Base-by-base conservation (phyloP, 208 protist species). In the Naegleria lovaniensis region DNA sequence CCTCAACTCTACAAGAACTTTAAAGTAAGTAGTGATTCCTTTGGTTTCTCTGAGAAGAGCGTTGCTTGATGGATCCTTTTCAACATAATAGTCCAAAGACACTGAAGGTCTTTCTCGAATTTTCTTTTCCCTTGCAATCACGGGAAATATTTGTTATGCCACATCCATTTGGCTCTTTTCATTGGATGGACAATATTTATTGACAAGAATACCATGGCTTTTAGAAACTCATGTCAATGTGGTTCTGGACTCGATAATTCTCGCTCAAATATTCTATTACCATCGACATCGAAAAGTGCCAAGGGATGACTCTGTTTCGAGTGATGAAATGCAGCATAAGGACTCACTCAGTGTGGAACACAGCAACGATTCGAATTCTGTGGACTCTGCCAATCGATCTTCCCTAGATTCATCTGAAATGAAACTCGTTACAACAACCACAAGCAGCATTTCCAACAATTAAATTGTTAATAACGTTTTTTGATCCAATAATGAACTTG, bases 1-100 rank as follows among this genome's bases (percentile, higher is more conserved):
- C 86, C 86, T 89, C 86, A 89, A 89, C 59, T 89, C 29, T 33
- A 43, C 36, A 89, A 89, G 22, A 89, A 89, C 15, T 89, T 76
- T n/a, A 40, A 89, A 22, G 75, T 48, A 89, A 48, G 43, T 48
- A 48, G 43, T 48, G 43, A 9, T n/a, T n/a, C n/a, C n/a, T n/a
- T n/a, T n/a, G n/a, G n/a, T n/a, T n/a, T n/a, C n/a, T n/a, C n/a
- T n/a, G n/a, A n/a, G 16, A 58, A 58, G 52, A 22, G 16, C 16
- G 16, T 58, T 58, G 6, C 11, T 6, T 58, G 6, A 58, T 58
- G 16, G 11, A 58, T 58, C 52, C 52, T 58, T 58, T 6, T 58
- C 16, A 22, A 16, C 16, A 6, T 22, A 16, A 3, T n/a, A 29
- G 25, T n/a, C 13, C 7, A 75, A 41, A 89, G 59, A 48, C 16